Conservation (phyloP, 2,329 filamentous ascomycete genomes). For the Aspergillus ustus region DNA sequence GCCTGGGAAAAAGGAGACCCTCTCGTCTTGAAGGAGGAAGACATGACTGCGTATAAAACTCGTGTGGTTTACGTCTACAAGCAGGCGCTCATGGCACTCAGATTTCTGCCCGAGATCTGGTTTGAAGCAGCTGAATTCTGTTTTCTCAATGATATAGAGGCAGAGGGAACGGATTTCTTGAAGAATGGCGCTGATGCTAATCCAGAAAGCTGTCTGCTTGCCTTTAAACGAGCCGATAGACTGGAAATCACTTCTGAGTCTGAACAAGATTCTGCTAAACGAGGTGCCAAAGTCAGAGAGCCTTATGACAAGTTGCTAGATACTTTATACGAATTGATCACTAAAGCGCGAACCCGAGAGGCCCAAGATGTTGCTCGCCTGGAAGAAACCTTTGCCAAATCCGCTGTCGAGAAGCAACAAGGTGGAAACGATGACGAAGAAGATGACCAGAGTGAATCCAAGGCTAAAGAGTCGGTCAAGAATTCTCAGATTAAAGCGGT, state of each 20-base stretch:
- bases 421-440: constrained; percentile 57
- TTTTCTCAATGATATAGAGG: constrained; percentile 73
- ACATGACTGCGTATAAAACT: constrained; percentile 73
- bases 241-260: constrained; percentile 78
- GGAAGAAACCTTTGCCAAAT: constrained; percentile 57
- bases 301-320: constrained; percentile 84
- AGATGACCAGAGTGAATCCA: constrained; percentile 55
- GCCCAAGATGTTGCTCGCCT: constrained; percentile 62
- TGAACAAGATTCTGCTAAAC: constrained; percentile 69
- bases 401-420: constrained; percentile 45
- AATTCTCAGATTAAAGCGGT: constrained; percentile 61
- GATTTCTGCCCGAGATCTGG: constrained; percentile 97
- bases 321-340: constrained; percentile 83
- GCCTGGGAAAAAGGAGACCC: constrained; percentile 94
- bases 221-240: constrained; percentile 86
- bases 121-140: constrained; percentile 94
- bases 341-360: constrained; percentile 70
- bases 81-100: constrained; percentile 87
- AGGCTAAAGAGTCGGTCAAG: constrained; percentile 57
- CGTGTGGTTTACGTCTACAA: constrained; percentile 90
- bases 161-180: constrained; percentile 78
- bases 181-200: constrained; percentile 84
- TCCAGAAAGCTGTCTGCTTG: constrained; percentile 88
- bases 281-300: constrained; percentile 75
- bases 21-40: constrained; percentile 81